Conservation (phyloP, 345 rosid genomes). For the Brassica juncea region DNA sequence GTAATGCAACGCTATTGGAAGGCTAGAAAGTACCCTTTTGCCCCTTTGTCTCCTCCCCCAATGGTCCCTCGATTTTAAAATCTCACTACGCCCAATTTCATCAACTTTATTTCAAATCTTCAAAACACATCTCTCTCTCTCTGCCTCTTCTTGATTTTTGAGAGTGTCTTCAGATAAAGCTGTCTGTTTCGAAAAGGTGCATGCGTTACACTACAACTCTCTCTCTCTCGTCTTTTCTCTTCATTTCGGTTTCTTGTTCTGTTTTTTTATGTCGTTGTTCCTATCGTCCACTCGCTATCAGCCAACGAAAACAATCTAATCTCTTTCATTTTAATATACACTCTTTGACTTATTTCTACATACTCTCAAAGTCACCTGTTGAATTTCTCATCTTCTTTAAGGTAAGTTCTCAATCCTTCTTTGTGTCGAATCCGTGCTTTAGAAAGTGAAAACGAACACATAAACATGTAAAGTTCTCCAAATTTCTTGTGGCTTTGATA, state of each 20-base stretch:
- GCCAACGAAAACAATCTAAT: no score
- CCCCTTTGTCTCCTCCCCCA: background rate
- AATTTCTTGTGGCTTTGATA: background rate
- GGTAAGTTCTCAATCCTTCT: conserved; percentile 13
- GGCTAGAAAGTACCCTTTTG: background rate
- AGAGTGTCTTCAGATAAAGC: conserved; percentile 37
- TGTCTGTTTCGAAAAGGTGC: conserved; percentile 36
- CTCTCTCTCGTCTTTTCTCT: conserved; percentile 17
- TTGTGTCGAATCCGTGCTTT: background rate
- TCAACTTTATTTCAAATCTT: conserved; percentile 44
- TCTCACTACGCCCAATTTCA: conserved; percentile 11
- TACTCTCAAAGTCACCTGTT: background rate
- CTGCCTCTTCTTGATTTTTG: conserved; percentile 25
- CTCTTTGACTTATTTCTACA: conserved; percentile 21
- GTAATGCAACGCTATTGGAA: background rate
- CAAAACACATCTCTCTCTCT: conserved; percentile 12
- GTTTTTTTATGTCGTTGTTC: conserved; percentile 19
- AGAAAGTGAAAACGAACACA: background rate
- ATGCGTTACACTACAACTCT: conserved; percentile 24
- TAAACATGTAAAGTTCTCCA: background rate
- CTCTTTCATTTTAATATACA: no score
- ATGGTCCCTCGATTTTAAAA: conserved; percentile 36
- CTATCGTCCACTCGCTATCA: background rate
- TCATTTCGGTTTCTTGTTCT: background rate
- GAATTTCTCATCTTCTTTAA: conserved; percentile 8